phyloP scores from a whole-genome alignment of 768 basidiomycete species.

The Austroboletus eburneus region DNA sequence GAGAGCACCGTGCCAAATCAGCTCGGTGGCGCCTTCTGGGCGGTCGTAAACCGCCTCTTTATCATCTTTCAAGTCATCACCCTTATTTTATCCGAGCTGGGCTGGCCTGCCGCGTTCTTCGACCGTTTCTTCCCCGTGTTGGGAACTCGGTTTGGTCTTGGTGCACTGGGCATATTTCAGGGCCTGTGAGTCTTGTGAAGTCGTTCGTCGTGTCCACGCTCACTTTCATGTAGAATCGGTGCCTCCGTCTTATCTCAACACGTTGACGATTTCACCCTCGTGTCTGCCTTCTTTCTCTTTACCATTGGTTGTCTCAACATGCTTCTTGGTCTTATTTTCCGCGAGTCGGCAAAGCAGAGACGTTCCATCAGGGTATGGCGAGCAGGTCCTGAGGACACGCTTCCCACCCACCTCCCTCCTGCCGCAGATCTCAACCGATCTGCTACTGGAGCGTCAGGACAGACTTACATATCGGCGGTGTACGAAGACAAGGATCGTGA shows the following conservation, averaged over 20 bases:
- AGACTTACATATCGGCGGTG: slow-evolving; percentile 22
- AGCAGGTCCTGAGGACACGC: slow-evolving; percentile 44
- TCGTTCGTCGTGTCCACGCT: slow-evolving; percentile 6
- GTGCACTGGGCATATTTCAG: slow-evolving; percentile 84
- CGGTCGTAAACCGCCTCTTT: slow-evolving; percentile 80
- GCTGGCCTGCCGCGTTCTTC: slow-evolving; percentile 78
- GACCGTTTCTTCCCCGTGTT: slow-evolving; percentile 82
- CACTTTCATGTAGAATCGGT: slow-evolving; percentile 46
- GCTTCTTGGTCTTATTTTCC: slow-evolving; percentile 70
- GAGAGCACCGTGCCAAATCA: slow-evolving; percentile 85
- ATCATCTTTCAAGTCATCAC: slow-evolving; percentile 82
- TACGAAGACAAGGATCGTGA: slow-evolving; percentile 28
- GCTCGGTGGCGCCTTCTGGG: slow-evolving; percentile 88
- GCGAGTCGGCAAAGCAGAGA: slow-evolving; percentile 54
- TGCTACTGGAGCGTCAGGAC: slow-evolving; percentile 19
- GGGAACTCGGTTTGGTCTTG: slow-evolving; percentile 79
- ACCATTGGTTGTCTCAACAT: slow-evolving; percentile 88
- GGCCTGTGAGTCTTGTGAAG: slow-evolving; percentile 54
- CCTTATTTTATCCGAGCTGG: slow-evolving; percentile 77
- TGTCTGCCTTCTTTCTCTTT: slow-evolving; percentile 89
- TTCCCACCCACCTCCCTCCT: slow-evolving; percentile 41
- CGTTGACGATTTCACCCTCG: slow-evolving; percentile 85
- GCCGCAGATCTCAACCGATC: slow-evolving; percentile 23
- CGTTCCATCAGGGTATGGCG: slow-evolving; percentile 66
- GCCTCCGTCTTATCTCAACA: slow-evolving; percentile 72